A percentile compares a stretch with the other conserved stretches of the same genome.
phyloP scores from a whole-genome alignment of 2,329 filamentous ascomycete species.

The Penicillium capsulatum region DNA sequence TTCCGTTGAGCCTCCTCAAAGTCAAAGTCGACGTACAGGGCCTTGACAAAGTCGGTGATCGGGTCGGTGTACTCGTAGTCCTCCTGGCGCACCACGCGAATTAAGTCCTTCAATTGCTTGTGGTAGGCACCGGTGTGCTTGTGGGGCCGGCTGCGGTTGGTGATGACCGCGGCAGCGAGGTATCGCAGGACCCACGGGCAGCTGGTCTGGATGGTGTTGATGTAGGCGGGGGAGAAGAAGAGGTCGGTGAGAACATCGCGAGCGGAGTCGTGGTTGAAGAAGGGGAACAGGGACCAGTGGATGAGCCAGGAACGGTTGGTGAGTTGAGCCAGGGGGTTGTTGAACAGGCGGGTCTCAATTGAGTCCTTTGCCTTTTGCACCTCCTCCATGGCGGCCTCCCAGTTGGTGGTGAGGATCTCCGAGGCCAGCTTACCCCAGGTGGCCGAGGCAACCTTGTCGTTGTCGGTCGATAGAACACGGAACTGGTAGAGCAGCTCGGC shows the following conservation, averaged over 20 bases:
- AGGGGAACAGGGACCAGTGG: conserved; percentile 97
- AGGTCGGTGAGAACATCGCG: conserved; percentile 90
- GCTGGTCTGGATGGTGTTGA: conserved; percentile 98
- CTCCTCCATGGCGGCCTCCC: conserved; percentile 90
- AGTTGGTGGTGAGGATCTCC: conserved; percentile 91
- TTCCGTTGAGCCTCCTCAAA: conserved; percentile 94
- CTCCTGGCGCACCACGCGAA: conserved; percentile 94
- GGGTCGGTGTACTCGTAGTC: conserved; percentile 96
- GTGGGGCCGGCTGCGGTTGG: conserved; percentile 75
- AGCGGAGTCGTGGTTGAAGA: conserved; percentile 94
- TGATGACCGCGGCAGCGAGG: conserved; percentile 89
- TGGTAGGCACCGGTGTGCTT: conserved; percentile 80
- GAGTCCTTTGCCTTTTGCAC: conserved; percentile 82
- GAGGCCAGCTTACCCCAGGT: conserved; percentile 98
- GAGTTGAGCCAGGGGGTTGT: conserved; percentile 91
- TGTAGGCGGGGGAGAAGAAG: conserved; percentile 95
- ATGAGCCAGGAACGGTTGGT: conserved; percentile 95
- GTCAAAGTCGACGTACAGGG: conserved; percentile 93
- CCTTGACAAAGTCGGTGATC: conserved; percentile 92
- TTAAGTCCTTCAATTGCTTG: conserved; percentile 96
- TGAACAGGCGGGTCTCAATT: conserved; percentile 93
- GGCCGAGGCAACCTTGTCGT: conserved; percentile 91
- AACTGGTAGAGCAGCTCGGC: conserved; percentile 95
- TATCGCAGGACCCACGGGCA: conserved; percentile 97
- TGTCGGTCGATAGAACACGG: conserved; percentile 95